Base-by-base conservation (phyloP, 2,329 filamentous ascomycete genomes). In the Chaetomiaceae sp. region DNA sequence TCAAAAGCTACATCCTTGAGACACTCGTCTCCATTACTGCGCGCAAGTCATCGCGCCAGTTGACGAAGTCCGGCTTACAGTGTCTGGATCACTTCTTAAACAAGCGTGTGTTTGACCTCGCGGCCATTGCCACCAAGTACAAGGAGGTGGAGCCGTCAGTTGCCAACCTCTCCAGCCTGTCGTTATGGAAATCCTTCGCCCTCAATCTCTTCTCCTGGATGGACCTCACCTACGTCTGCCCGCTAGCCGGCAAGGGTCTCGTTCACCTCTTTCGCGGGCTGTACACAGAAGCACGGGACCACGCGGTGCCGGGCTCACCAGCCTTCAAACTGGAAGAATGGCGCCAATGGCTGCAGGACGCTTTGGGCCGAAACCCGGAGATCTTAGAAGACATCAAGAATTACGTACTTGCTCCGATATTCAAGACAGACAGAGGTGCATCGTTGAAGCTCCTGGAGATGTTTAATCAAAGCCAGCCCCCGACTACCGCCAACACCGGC, bases 61-160 rank as follows among this genome's bases (percentile, higher is more conserved):
- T 83, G 42, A 79, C 81, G 33, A 88, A 88, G 60, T 84, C 84
- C 29, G 78, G 82, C 6, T 75, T 88, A 50, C 81, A 83, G 58
- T 76, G 76, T 14, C 66, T 88, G 30, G 80, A 84, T 38, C 75
- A 82, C 56, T 76, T 88, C 47, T 60, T 88, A 3, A 67, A 71
- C 38, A 88, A 85, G 60, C 67, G 70, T 2, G 69, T 82, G 11
- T 64, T 84, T 20, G 68, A 66, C 56, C 56, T 75, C 46, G 59
- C 68, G 46, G 66, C 77, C 48, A 62, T 79, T 26, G 61, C 66
- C 10, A 55, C 58, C 14, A 68, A 64, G 19, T 79, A 78, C 53
- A 56, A 52, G 29, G 55, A 60, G 18, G 56, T 63, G 8, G 60
- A 64, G 39, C 55, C 56, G 14, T 52, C 49, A 5, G 47, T 62